Conservation (phyloP, 208 protist species). For the Blechomonas ayalai region DNA sequence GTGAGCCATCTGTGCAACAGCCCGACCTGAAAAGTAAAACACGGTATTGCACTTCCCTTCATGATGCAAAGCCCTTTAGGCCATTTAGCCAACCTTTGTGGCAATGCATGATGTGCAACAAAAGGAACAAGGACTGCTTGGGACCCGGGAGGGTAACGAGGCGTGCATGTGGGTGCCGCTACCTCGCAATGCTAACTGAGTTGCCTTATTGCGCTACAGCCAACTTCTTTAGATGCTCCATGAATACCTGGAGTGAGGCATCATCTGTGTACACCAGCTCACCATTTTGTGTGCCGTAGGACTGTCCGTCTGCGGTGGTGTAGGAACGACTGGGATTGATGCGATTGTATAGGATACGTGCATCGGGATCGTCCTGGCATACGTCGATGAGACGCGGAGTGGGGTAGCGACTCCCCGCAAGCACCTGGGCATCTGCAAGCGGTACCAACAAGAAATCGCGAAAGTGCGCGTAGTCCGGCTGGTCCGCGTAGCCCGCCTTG, state of each 20-base stretch:
- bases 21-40: too few species aligned
- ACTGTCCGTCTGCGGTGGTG: conserved; percentile 28
- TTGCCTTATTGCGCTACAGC: conserved; percentile 77
- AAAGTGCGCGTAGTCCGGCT: conserved; percentile 94
- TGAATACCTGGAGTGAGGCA: conserved; percentile 95
- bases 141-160: too few species aligned
- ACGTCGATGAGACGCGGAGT: conserved; percentile 95
- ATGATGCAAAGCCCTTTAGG: too few species aligned
- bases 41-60: too few species aligned
- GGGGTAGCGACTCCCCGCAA: conserved; percentile 92
- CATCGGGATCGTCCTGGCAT: conserved; percentile 93
- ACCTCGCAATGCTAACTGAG: background rate
- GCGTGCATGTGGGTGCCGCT: too few species aligned
- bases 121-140: too few species aligned
- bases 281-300: conserved; percentile 57
- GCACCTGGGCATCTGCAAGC: conserved; percentile 85
- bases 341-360: conserved; percentile 96
- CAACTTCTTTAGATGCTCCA: conserved; percentile 96
- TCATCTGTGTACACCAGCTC: conserved; percentile 97
- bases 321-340: conserved; percentile 97
- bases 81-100: too few species aligned
- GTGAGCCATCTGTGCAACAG: too few species aligned
- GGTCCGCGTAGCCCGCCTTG: conserved; percentile 91
- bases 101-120: too few species aligned
- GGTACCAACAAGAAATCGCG: conserved; percentile 91